Base-by-base conservation (phyloP, 495 filamentous ascomycete genomes). In the Xylaria intraflava region DNA sequence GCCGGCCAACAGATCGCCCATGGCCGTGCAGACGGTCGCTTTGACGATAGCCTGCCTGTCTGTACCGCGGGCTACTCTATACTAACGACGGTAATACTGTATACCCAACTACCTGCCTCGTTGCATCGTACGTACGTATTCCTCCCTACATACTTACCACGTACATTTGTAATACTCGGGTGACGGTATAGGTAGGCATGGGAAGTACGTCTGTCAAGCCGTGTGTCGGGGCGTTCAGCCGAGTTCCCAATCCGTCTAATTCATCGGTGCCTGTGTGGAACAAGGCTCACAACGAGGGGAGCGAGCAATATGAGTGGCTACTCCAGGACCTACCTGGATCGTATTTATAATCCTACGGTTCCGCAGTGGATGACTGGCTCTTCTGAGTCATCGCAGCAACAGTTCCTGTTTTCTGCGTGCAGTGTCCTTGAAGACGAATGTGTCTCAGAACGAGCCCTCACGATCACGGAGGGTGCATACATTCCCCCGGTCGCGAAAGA, bases 311-410 rank as follows among this genome's bases (percentile, higher is more conserved):
- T 10, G 26, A 53, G 42, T 30, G 31, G 10, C 46, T 36, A 31
- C 12, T 23, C 29, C n/a, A n/a, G 11, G n/a, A 6, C 49, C 20
- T 16, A 23, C 50, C 38, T 30, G 22, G 33, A 46, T 46, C 23
- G n/a, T 23, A 53, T 31, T 30, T 11, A 16, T 43, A 12, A 8
- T 3, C 3, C 19, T 29, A 7, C 22, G 11, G 24, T 26, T 22
- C 29, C 39, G 23, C 22, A 26, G 29, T 33, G 33, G 31, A 42
- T 53, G 41, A 46, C 38, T 27, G 17, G 49, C 11, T 23, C 4
- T n/a, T 24, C 19, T 53, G 51, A 53, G 42, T 53, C 51, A 53
- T 33, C 42, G 35, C 41, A 46, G 26, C 9, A 22, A 24, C 42
- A 5, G 19, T 46, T 35, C 16, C 2, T 16, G 50, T 35, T 35